Percentiles rank a stretch among this genome's conserved stretches.
phyloP scores from a whole-genome alignment of 768 basidiomycete genomes.

The Gyrodon lividus region DNA sequence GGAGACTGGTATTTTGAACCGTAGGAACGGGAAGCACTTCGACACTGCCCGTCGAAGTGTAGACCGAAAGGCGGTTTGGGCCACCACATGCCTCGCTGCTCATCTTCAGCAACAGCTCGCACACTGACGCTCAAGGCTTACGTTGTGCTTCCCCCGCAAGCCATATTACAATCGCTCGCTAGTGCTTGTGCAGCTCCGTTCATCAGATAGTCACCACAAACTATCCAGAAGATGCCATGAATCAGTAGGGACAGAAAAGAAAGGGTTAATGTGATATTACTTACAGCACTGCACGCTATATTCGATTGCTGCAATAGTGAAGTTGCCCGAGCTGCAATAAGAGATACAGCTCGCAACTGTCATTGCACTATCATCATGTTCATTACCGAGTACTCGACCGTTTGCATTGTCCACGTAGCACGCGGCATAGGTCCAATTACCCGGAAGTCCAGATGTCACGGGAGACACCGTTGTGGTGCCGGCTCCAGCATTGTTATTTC shows the following conservation, averaged over 20 bases:
- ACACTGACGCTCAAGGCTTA: constrained; percentile 31
- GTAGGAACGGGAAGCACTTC: constrained; percentile 59
- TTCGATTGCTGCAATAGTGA: constrained; percentile 69
- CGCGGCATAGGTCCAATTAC: constrained; percentile 56
- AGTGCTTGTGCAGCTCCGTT: constrained; percentile 54
- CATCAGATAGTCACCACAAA: constrained; percentile 68
- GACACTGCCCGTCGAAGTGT: constrained; percentile 51
- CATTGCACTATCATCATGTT: constrained; percentile 37
- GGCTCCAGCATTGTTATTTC: constrained; percentile 29
- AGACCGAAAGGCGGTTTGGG: constrained; percentile 69
- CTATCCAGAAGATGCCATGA: constrained; percentile 33
- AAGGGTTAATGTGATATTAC: constrained; percentile 18
- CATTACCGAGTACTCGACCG: constrained; percentile 58
- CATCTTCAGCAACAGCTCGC: constrained; percentile 6
- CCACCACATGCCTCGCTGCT: constrained; percentile 70
- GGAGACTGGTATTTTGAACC: constrained; percentile 53
- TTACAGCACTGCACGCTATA: constrained; percentile 53
- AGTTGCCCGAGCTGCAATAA: constrained; percentile 54
- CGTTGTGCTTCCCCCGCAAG: constrained; percentile 68
- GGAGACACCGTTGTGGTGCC: constrained; percentile 35
- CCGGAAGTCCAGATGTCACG: constrained; percentile 52
- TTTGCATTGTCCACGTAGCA: constrained; percentile 74
- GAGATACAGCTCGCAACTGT: constrained; percentile 68
- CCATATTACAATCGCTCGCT: constrained; percentile 64
- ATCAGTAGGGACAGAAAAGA: constrained; percentile 5